phyloP scores from a whole-genome alignment of 176 grass and related monocot species.

The Zizania latifolia region DNA sequence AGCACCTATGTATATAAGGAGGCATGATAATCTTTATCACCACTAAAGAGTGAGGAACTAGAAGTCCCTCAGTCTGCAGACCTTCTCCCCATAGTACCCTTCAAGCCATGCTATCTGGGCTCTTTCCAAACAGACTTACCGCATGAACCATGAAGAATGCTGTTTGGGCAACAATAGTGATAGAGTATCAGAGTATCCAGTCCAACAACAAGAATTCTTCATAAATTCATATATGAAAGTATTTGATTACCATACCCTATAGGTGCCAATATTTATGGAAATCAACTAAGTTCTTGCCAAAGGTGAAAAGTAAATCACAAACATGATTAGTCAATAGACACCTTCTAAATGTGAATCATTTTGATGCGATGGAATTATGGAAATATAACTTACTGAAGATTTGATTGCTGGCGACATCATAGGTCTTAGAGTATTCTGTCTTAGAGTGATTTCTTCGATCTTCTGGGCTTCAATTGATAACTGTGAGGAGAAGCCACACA shows the following conservation, averaged over 20 bases:
- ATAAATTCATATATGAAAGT: not conserved
- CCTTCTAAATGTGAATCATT: not conserved
- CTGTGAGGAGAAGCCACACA: constrained; percentile 25
- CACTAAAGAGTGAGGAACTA: not conserved
- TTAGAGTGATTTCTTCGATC: constrained; percentile 61
- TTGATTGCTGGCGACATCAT: constrained; percentile 53
- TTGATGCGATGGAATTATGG: not conserved
- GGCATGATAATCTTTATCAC: not conserved
- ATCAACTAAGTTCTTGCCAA: not conserved
- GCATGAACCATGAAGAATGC: not conserved
- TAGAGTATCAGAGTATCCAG: not conserved
- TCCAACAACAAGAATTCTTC: not conserved
- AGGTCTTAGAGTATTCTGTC: constrained; percentile 61
- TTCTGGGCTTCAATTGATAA: constrained; percentile 53
- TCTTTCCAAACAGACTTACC: not conserved
- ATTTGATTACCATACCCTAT: not conserved
- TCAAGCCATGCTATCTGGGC: not conserved
- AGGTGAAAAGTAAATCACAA: constrained; percentile 4
- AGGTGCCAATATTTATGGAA: not conserved
- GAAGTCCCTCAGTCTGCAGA: not conserved
- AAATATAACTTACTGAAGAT: constrained; percentile 51
- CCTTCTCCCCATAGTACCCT: not conserved
- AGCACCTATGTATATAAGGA: too few species aligned
- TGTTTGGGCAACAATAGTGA: not conserved
- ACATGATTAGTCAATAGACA: not conserved